Evolutionary conservation across 176 grass and related monocot genomes (phyloP), one percentile per base, ranked within the genome.

Genomic region (Carex littledalei): DNA sequence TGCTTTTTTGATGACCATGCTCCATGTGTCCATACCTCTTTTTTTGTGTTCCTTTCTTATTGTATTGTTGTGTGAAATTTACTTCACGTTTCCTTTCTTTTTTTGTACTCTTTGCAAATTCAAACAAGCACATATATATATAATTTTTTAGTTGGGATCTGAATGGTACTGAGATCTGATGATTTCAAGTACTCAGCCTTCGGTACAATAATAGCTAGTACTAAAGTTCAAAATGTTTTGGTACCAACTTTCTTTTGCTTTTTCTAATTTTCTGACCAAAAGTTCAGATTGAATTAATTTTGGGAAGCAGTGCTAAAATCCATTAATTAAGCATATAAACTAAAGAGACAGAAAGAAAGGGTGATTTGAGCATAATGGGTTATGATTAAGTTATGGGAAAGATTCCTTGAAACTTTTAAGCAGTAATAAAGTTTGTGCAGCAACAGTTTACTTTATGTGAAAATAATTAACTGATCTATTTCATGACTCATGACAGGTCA

Each of bases 351-450:
- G 45, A 76, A 75, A 76, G 26, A 75, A 75, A 53, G 18, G 43
- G 20, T 76, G 45, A 76, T 76, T 26, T 24, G 47, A 76, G 47
- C 35, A 81, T 63, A 63, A 64, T 63, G 37, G 17, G 35, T 26
- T 64, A 81, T 64, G 39, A 81, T 43, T 39, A 81, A 62, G 58
- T 13, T 56, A 43, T 20, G 55, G 8, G 52, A n/a, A 83, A 83
- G 63, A 67, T 83, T 83, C 63, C 49, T 53, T 67, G 60, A 67
- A 83, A 83, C 61, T 26, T 53, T 81, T 68, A 52, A 83, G 61
- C 34, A 67, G 61, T 49, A 54, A 24, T 24, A 83, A 52, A 16
- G 29, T 63, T 31, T 83, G 59, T 39, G 34, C 79, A 82, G 41
- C 6, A 64, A 34, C 79, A 81, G 55, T 81, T 37, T 31, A 81